Base-by-base conservation (phyloP, 2,329 filamentous ascomycete species). In the Aspergillus melleus region DNA sequence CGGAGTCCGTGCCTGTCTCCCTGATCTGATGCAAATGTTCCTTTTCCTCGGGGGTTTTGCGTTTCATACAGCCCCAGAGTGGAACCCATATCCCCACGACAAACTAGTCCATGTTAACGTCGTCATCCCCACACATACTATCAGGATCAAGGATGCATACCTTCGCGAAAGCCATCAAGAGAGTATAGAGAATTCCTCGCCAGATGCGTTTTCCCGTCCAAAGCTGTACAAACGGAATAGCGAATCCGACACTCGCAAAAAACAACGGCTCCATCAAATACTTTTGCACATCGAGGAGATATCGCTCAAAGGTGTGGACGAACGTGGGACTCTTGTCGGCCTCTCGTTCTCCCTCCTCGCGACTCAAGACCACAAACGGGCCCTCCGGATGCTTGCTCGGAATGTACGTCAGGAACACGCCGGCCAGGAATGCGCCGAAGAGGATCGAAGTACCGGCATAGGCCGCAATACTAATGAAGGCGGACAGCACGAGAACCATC, bases 361-460 rank as follows among this genome's bases (percentile, higher is more conserved):
- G 71, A 20, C 64, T 72, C 62, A 71, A 66, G 9, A 74, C 70
- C 1, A 76, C 70, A 57, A 77, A 77, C 0, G 76, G 76, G 1
- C 69, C 71, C 14, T 73, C 70, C 2, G 74, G 68, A 9, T 72
- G 70, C 54, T 72, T 76, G 62, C 70, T 74, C 2, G 76, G 72
- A 8, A 79, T 60, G 12, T 74, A 73, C 1, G 74, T 74, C 12
- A 77, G 63, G 30, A 78, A 76, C 1, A 70, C 68, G 0, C 76
- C 75, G 0, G 71, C 72, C 1, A 73, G 62, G 42, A 77, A 78
- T 0, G 75, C 70, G 6, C 76, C 76, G 32, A 76, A 77, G 1
- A 78, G 65, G 4, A 77, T 67, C 0, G 75, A 77, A 3, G 75
- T 77, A 3, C 76, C 76, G 6, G 75, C 64, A 54, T 66, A 78